Base-by-base conservation (phyloP, 257 asterid genomes). In the Sherardia arvensis region DNA sequence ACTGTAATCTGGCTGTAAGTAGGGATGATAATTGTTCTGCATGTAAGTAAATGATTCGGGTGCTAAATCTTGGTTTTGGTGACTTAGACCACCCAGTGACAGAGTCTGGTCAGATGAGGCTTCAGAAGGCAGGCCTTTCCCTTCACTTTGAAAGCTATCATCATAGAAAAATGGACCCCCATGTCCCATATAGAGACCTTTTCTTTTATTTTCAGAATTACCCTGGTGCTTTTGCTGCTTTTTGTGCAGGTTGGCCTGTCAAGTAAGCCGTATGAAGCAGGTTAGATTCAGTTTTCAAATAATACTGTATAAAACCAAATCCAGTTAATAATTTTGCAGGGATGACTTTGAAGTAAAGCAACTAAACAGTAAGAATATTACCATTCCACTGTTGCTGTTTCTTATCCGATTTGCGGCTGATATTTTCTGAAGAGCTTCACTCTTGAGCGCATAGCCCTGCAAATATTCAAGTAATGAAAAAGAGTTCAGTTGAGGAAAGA, bases 201-300 rank as follows among this genome's bases (percentile, higher is more conserved):
- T 74, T 65, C 71, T 76, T 73, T 78, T 69, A 30, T 76, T 78
- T 28, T 73, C 65, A 29, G 83, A 68, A 59, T 70, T 86, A 65
- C 74, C 77, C 26, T 68, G 75, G 56, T 66, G 80, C 79, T 73
- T 81, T 32, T 72, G 71, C 79, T 81, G 85, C 74, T 79, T 79
- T 60, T 65, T 77, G 48, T 71, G 68, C 71, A 55, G 77, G 36
- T 64, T 79, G 62, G 68, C 72, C 98, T 88, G 86, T 60, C 69
- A 77, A 77, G 60, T 8, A 71, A 4, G 34, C 27, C 40, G 43
- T 23, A 28, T 1, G 33, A 29, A 66, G 15, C 43, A 54, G 10
- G 32, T 54, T 17, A 68, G 49, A 30, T 60, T 49, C 20, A 38
- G 38, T 53, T 11, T 27, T 49, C 66, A 18, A 29, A 45, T 64